Evolutionary conservation across 176 grass and related monocot genomes (phyloP).

Genomic region (Bolboschoenus planiculmis): DNA sequence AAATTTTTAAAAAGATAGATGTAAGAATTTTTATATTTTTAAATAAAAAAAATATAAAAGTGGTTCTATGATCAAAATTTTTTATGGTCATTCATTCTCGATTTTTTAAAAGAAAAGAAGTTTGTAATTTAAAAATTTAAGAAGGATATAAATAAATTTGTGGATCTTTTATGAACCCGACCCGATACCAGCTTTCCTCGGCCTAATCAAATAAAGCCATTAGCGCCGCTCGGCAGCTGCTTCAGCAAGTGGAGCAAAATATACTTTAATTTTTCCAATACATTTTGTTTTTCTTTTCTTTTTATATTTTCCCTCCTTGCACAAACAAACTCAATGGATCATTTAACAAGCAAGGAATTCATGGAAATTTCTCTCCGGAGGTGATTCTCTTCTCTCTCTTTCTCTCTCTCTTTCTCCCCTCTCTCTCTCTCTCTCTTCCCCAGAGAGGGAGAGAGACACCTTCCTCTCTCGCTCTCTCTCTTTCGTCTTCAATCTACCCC

Average conservation of each 20-base stretch:
- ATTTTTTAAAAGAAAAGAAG: too few species aligned
- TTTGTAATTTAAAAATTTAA: background rate
- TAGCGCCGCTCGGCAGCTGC: background rate
- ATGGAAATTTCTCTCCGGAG: background rate
- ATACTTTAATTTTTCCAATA: background rate
- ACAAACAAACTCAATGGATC: conserved; percentile 21
- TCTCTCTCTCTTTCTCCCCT: background rate
- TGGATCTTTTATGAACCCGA: background rate
- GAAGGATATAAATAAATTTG: background rate
- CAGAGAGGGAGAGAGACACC: conserved; percentile 10
- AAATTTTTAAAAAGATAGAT: too few species aligned
- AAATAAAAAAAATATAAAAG: too few species aligned
- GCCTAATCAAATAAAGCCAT: conserved; percentile 15
- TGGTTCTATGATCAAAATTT: too few species aligned
- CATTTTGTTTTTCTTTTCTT: background rate
- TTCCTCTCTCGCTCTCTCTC: background rate
- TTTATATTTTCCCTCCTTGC: conserved; percentile 20
- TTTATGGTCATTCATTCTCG: too few species aligned
- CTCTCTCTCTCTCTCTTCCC: background rate
- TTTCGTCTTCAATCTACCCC: background rate
- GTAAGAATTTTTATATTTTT: too few species aligned
- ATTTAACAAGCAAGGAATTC: conserved; percentile 25
- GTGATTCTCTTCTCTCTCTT: background rate
- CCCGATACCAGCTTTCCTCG: background rate
- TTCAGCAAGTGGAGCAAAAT: background rate